phyloP scores from a whole-genome alignment of 352 stramenopile genomes.

The Pythium sp. region DNA sequence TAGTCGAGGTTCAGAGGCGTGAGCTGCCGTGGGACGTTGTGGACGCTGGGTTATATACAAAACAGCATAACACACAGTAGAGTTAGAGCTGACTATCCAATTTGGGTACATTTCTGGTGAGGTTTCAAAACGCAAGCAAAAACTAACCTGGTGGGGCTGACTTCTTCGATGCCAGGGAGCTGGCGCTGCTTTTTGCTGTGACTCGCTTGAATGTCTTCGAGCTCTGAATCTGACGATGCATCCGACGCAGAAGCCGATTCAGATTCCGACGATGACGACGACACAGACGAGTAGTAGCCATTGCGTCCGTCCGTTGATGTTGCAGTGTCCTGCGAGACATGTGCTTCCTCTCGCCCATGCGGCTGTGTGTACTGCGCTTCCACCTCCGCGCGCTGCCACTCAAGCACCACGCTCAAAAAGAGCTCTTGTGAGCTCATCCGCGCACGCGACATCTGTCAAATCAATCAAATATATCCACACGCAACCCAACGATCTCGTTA shows the following conservation, averaged over 20 bases:
- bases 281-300: background rate
- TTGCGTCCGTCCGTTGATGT: constrained; percentile 13
- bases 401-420: constrained; percentile 80
- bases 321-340: background rate
- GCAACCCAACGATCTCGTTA: background rate
- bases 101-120: constrained; percentile 3
- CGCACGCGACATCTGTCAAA: constrained; percentile 32
- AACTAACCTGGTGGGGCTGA: constrained; percentile 54
- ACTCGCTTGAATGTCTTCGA: constrained; percentile 14
- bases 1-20: constrained; percentile 48
- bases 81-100: constrained; percentile 1
- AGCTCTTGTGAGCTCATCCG: constrained; percentile 67
- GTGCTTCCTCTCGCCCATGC: background rate
- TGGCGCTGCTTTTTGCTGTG: constrained; percentile 17
- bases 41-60: constrained; percentile 26
- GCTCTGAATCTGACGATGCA: constrained; percentile 35
- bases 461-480: background rate
- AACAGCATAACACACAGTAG: constrained; percentile 2
- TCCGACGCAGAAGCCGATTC: constrained; percentile 21
- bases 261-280: background rate
- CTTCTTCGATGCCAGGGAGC: constrained; percentile 28
- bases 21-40: constrained; percentile 38
- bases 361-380: constrained; percentile 12
- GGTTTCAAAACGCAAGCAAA: background rate
- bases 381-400: constrained; percentile 54